Conservation (phyloP, 1,284 basidiomycete species). For the Vanrija sp. region DNA sequence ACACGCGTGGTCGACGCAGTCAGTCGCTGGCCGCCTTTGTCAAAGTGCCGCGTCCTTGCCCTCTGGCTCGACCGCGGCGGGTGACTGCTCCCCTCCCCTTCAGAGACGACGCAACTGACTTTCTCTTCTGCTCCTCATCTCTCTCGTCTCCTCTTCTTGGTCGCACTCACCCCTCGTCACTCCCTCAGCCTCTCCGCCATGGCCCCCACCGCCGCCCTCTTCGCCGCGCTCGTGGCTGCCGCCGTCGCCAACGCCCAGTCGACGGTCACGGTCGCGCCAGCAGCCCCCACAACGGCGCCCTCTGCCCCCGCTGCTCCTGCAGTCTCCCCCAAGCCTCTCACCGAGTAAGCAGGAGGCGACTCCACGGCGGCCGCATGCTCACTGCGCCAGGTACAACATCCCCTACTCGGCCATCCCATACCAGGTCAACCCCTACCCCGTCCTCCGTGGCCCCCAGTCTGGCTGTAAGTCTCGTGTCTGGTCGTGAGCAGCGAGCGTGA, state of each 20-base stretch:
- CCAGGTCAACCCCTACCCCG: conserved; percentile 6
- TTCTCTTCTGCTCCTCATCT: too few relatives aligned
- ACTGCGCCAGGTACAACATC: conserved; percentile 10
- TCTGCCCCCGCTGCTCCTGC: neutral
- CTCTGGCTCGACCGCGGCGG: too few relatives aligned
- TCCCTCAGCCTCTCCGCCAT: too few relatives aligned
- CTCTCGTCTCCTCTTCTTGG: too few relatives aligned
- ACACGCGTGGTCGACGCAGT: too few relatives aligned
- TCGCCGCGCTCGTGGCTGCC: conserved; percentile 42
- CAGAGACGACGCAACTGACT: too few relatives aligned
- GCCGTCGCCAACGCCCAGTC: neutral
- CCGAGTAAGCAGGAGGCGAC: conserved; percentile 3
- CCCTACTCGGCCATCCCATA: conserved; percentile 15
- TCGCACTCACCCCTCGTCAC: too few relatives aligned
- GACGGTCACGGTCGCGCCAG: neutral
- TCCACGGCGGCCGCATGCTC: neutral
- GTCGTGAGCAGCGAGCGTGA: neutral
- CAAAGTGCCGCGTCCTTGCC: too few relatives aligned
- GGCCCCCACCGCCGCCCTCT: conserved; percentile 48
- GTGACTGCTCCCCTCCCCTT: too few relatives aligned
- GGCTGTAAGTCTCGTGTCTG: conserved; percentile 3
- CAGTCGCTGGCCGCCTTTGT: too few relatives aligned
- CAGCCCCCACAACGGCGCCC: neutral
- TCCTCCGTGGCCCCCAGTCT: conserved; percentile 8
- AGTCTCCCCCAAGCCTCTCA: conserved; percentile 13